Evolutionary conservation across 2,329 filamentous ascomycete species (phyloP), one percentile per base, ranked within the genome.

Genomic region (Aspergillus sp.): DNA sequence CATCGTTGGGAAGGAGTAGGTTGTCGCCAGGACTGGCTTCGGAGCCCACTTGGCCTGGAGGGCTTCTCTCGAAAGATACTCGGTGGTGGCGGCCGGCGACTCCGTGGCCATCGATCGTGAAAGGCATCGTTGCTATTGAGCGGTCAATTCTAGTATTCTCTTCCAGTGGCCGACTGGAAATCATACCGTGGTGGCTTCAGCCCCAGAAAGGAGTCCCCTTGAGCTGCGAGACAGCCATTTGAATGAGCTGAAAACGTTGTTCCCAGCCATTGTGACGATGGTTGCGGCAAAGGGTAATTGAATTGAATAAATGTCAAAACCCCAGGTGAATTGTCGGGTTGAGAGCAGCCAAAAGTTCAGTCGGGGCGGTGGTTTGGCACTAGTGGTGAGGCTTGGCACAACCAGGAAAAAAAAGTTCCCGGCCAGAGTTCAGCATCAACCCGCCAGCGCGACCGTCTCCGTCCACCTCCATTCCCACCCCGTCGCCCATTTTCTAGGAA

Each of bases 1-100:
- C 77, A 97, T 86, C 11, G 87, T 85, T 37, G 95, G 95, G 80
- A 98, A 99, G 72, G 82, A 81, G 84, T 96, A 92, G 75, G 97
- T 85, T 54, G 93, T 98, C 61, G 93, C 83, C 55, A 90, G 86
- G 56, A 96, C 90, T 30, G 85, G 86, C 64, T 81, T 80, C 64
- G 80, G 68, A 52, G 63, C 68, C 70, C 72, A 77, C 48, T 58
- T 73, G 70, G 68, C 72, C 33, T 59, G 66, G 44, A 70, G 66
- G n/a, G 59, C 58, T 42, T 66, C 56, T 51, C 56, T 56, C 20
- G 75, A 70, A 51, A 67, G 57, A 22, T 67, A 54, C 50, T 63
- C 64, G 17, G 72, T 67, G 19, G 69, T 15, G 20, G 45, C 15
- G 8, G 54, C 56, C 57, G 75, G 66, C 20, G 77, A 70, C 59